phyloP scores from a whole-genome alignment of 2,329 filamentous ascomycete species.

The Reticulascus tulasneorum region DNA sequence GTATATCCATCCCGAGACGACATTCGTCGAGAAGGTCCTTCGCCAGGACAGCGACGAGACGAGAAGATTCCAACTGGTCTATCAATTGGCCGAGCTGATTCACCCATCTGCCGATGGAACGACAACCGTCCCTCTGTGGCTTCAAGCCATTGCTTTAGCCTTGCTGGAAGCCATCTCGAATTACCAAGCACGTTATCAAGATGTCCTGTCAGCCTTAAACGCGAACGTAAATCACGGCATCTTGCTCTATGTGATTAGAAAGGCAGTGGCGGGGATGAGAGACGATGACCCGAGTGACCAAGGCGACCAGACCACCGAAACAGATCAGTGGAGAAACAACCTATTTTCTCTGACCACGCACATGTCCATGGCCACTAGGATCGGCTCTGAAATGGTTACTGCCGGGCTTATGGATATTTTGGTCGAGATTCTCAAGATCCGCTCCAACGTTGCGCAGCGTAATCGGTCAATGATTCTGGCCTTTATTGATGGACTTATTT shows the following conservation, averaged over 20 bases:
- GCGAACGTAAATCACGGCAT: constrained; percentile 96
- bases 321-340: constrained; percentile 86
- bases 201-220: constrained; percentile 86
- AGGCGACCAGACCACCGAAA: constrained; percentile 58
- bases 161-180: constrained; percentile 82
- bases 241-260: constrained; percentile 86
- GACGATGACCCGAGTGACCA: constrained; percentile 48
- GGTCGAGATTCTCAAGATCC: constrained; percentile 80
- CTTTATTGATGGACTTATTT: constrained; percentile 85
- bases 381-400: constrained; percentile 78
- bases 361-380: constrained; percentile 69
- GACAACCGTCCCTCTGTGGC: constrained; percentile 62
- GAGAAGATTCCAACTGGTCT: constrained; percentile 80
- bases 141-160: constrained; percentile 78
- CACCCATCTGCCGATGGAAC: constrained; percentile 74
- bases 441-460: constrained; percentile 76
- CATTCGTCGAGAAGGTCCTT: constrained; percentile 82
- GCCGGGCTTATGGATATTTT: constrained; percentile 88
- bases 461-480: constrained; percentile 79
- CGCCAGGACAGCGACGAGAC: constrained; percentile 88
- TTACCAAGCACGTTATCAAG: constrained; percentile 70
- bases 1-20: constrained; percentile 77
- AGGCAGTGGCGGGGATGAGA: constrained; percentile 79
- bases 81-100: constrained; percentile 88
- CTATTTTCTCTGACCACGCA: constrained; percentile 84